Evolutionary conservation across 1,284 basidiomycete species (phyloP), one percentile per base, ranked within the genome.

Genomic region (Ceratobasidium sp.): DNA sequence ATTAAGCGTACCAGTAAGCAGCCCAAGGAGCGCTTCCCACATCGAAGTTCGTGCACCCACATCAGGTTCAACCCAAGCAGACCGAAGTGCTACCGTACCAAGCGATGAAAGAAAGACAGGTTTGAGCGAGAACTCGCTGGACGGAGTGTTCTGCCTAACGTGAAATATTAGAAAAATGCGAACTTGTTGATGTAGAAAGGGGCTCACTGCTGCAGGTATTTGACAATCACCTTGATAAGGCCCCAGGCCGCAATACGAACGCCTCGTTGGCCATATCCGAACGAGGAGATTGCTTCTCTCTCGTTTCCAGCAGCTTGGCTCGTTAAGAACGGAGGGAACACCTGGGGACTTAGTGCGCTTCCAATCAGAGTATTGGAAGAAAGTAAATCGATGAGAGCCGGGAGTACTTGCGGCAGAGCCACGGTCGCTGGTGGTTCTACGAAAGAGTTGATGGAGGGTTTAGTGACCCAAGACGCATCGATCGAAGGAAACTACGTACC

Each of bases 41-140:
- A 96, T 91, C 0, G 84, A 83, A 8, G 85, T 83, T 81, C 92
- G 90, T 0, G 96, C 94, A 1, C 85, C 85, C 0, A 85, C 79
- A 80, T 96, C 94, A 3, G 87, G 85, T 81, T 97, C 95, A 0
- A 89, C 84, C 92, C 94, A 96, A 6, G 92, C 92, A 28, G 90
- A 91, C 17, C 90, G 89, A 45, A 96, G 84, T 5, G 93, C 85
- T 0, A 89, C 90, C n/a, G n/a, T 28, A 10, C 64, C 63, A 39
- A 61, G 75, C 26, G 76, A 66, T 28, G 76, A 31, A n/a, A 75
- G 61, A 26, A 66, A 75, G 7, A 13, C 10, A 4, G 37, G 10
- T 42, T 66, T 47, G 6, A 66, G 26, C 4, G 51, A 1, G 20
- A 39, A 23, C 17, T 23, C 35, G 10, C 23, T n/a, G 3, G 37